These are phyloP conservation scores for Oropetium thomaeum DNA, from an alignment of 176 grass and related monocot species.

Conservation along the genomic window DNA sequence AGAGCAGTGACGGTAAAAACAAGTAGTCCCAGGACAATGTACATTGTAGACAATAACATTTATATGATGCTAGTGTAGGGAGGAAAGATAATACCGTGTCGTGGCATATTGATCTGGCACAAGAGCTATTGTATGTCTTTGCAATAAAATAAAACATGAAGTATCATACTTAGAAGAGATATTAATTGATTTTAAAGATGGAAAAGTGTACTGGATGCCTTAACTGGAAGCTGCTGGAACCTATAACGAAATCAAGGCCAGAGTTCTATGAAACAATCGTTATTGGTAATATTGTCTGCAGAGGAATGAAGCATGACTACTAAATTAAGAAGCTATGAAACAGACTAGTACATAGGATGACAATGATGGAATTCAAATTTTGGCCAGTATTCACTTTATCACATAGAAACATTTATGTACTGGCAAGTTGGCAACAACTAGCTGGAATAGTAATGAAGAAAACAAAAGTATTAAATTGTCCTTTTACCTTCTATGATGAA, in stretches of 20 bases:
- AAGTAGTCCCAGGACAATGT: constrained; percentile 12
- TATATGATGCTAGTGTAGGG: background rate
- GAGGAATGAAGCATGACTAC: background rate
- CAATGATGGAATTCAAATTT: constrained; percentile 6
- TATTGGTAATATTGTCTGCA: background rate
- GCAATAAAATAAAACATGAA: background rate
- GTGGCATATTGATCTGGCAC: background rate
- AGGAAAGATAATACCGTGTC: background rate
- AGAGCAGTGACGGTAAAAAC: background rate
- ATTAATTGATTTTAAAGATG: too few species aligned
- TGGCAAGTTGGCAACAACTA: background rate
- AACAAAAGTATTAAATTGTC: constrained; percentile 27
- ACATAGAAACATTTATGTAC: background rate
- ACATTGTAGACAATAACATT: background rate
- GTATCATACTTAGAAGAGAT: background rate
- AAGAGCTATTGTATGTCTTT: background rate
- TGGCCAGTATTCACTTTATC: background rate
- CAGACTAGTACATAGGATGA: background rate
- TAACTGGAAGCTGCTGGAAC: background rate
- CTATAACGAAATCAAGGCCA: constrained; percentile 2
- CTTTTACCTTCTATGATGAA: constrained; percentile 58
- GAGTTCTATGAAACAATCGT: background rate
- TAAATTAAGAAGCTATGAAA: background rate
- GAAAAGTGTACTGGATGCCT: background rate
- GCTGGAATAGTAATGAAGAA: background rate